phyloP scores from a whole-genome alignment of 23 red algal species.

The Gracilaria caudata region DNA sequence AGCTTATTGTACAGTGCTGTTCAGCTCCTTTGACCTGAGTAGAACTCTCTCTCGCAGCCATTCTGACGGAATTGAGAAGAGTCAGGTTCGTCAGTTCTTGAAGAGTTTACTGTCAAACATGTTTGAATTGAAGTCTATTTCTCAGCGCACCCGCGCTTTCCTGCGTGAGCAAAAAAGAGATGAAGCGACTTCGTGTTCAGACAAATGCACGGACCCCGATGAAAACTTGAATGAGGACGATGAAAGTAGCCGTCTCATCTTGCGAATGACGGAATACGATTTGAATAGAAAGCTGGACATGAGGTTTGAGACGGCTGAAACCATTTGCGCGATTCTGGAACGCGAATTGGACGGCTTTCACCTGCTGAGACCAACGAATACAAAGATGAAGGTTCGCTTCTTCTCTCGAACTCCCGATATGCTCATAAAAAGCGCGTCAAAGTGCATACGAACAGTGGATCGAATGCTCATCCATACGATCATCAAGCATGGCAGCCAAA shows the following conservation, averaged over 20 bases:
- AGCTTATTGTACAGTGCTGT: slow-evolving; percentile 52
- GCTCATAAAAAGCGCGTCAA: neutral
- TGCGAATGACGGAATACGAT: slow-evolving; percentile 19
- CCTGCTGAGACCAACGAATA: neutral
- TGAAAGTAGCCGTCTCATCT: neutral
- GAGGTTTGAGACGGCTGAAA: slow-evolving; percentile 46
- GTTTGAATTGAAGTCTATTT: slow-evolving; percentile 13
- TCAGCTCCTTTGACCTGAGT: slow-evolving; percentile 26
- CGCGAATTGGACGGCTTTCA: neutral
- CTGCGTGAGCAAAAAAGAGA: neutral
- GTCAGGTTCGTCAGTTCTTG: slow-evolving; percentile 36
- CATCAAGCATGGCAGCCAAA: neutral
- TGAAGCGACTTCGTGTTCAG: neutral
- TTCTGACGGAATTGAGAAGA: slow-evolving; percentile 55
- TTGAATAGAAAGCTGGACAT: slow-evolving; percentile 46
- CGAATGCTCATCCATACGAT: neutral
- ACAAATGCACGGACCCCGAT: neutral
- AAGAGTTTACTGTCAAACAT: slow-evolving; percentile 5
- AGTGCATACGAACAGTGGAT: neutral
- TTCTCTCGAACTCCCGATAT: neutral
- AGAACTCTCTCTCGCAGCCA: slow-evolving; percentile 13
- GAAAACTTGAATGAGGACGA: neutral
- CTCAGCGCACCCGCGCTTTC: neutral
- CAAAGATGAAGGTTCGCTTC: slow-evolving; percentile 31
- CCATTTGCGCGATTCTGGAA: slow-evolving; percentile 46